phyloP scores from a whole-genome alignment of 2,329 filamentous ascomycete species.

The Akanthomyces muscarius region DNA sequence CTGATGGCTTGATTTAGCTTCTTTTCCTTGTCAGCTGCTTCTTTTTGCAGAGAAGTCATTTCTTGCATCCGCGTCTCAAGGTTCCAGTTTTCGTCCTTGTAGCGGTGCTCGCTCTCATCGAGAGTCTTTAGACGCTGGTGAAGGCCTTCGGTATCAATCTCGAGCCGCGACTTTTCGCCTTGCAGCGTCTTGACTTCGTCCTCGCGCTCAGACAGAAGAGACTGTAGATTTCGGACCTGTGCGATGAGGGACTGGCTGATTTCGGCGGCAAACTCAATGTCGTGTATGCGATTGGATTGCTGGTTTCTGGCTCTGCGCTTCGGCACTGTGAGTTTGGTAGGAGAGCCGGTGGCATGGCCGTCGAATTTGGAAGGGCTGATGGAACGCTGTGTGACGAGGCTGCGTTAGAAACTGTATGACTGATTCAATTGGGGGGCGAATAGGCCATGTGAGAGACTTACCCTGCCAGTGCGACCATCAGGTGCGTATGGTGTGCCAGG shows the following conservation, averaged over 20 bases:
- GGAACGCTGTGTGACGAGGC: slow-evolving; percentile 50
- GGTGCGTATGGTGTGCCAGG: slow-evolving; percentile 50
- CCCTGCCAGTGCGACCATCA: slow-evolving; percentile 49
- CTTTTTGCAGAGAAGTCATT: slow-evolving; percentile 66
- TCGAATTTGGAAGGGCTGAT: slow-evolving; percentile 76
- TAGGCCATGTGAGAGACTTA: slow-evolving; percentile 34
- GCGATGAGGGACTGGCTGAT: slow-evolving; percentile 91
- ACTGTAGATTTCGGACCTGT: slow-evolving; percentile 89
- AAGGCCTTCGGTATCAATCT: slow-evolving; percentile 76
- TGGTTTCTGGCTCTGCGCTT: slow-evolving; percentile 89
- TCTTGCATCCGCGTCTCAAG: slow-evolving; percentile 91
- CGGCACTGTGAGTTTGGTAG: slow-evolving; percentile 82
- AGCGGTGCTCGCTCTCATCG: slow-evolving; percentile 91
- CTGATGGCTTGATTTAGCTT: slow-evolving; percentile 72
- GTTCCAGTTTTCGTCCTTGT: slow-evolving; percentile 98
- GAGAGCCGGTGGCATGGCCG: slow-evolving; percentile 77
- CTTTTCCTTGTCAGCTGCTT: slow-evolving; percentile 77
- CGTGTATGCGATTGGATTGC: slow-evolving; percentile 80
- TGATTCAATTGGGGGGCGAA: neutral
- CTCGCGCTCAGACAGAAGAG: slow-evolving; percentile 79
- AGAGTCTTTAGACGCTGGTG: slow-evolving; percentile 75
- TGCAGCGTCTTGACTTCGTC: slow-evolving; percentile 74
- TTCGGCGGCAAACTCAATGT: slow-evolving; percentile 97
- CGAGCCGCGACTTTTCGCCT: slow-evolving; percentile 71
- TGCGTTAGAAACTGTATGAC: slow-evolving; percentile 20